These are phyloP conservation scores for Ascocoryne sarcoides DNA, from an alignment of 2,329 filamentous ascomycete genomes.

Conservation along the genomic window DNA sequence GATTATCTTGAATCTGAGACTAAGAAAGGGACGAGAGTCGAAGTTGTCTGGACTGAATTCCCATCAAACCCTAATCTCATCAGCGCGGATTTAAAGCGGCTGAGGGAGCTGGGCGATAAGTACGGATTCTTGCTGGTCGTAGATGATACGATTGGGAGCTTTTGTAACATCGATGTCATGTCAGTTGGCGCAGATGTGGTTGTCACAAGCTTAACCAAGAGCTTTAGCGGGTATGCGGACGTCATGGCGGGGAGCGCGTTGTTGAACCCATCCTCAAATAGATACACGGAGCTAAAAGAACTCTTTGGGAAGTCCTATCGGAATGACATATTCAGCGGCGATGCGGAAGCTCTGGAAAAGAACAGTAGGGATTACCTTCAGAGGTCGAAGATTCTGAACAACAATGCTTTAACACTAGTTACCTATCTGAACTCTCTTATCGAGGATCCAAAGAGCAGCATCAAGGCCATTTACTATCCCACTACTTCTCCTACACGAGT, in stretches of 20 bases:
- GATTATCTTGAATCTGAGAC: conserved; percentile 31
- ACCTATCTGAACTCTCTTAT: conserved; percentile 29
- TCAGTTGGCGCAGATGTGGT: conserved; percentile 38
- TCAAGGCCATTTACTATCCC: conserved; percentile 39
- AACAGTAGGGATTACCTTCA: conserved; percentile 38
- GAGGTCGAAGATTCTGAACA: conserved; percentile 33
- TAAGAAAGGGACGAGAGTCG: conserved; percentile 30
- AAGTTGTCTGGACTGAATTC: conserved; percentile 42
- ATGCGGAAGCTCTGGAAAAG: conserved; percentile 37
- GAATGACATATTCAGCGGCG: conserved; percentile 40
- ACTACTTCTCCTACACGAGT: conserved; percentile 18
- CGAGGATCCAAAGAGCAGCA: conserved; percentile 17
- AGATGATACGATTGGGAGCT: conserved; percentile 32
- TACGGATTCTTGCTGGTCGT: conserved; percentile 27
- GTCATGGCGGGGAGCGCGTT: conserved; percentile 44
- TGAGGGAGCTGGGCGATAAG: conserved; percentile 34
- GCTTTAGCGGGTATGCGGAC: conserved; percentile 47
- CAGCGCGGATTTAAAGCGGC: conserved; percentile 32
- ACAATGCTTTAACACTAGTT: conserved; percentile 34
- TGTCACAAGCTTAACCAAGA: conserved; percentile 47
- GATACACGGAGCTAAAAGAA: conserved; percentile 32
- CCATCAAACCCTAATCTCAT: conserved; percentile 39
- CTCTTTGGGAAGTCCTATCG: conserved; percentile 25
- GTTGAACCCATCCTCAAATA: conserved; percentile 38
- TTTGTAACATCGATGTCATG: conserved; percentile 37